These are phyloP conservation scores for Zygnema cylindricum DNA, from an alignment of 139 green algal species.

Conservation along the genomic window DNA sequence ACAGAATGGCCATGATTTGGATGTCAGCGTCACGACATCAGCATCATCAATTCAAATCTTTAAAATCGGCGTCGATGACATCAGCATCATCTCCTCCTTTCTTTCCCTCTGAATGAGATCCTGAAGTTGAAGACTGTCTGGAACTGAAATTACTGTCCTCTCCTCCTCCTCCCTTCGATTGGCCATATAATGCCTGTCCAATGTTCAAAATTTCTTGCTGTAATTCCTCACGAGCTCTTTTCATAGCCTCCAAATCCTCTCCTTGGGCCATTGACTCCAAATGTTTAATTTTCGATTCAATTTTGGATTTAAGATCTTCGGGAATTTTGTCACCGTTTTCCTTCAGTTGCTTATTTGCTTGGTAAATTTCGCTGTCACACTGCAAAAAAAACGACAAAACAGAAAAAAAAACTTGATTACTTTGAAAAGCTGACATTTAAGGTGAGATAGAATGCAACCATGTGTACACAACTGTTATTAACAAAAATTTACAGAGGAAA, in stretches of 20 bases:
- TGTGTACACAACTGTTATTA: too few relatives aligned
- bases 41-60: conserved; percentile 62
- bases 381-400: not conserved
- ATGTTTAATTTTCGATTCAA: conserved; percentile 80
- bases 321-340: conserved; percentile 91
- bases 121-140: not conserved
- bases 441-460: too few relatives aligned
- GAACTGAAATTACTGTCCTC: conserved; percentile 50
- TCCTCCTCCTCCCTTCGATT: conserved; percentile 53
- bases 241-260: conserved; percentile 83
- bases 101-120: conserved; percentile 52
- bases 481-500: too few relatives aligned
- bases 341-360: conserved; percentile 96
- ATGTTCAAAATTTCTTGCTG: conserved; percentile 86
- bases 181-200: conserved; percentile 84
- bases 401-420: not conserved
- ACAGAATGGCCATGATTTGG: too few relatives aligned
- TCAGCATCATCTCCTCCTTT: conserved; percentile 62
- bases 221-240: conserved; percentile 84
- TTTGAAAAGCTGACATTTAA: too few relatives aligned
- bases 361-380: conserved; percentile 60
- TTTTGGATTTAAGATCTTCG: conserved; percentile 59
- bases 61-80: conserved; percentile 96
- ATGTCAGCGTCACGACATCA: not conserved
- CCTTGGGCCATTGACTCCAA: conserved; percentile 75